Evolutionary conservation across 495 filamentous ascomycete genomes (phyloP).

Genomic region (Cercophora scortea): DNA sequence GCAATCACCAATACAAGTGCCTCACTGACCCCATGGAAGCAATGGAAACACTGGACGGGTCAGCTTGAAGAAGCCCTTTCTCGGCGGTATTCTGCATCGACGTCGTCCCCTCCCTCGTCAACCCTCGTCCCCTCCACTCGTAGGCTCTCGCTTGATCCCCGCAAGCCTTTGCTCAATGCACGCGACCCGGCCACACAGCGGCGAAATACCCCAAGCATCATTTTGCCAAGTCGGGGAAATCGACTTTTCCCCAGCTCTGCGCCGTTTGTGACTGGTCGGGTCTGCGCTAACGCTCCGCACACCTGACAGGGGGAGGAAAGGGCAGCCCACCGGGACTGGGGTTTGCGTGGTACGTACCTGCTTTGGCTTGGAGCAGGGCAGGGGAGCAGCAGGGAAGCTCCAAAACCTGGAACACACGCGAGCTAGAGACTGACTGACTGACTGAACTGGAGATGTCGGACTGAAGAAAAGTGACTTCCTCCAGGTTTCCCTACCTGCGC

Average conservation of each 20-base stretch:
- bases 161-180: constrained; percentile 11
- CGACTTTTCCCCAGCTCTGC: constrained; percentile 13
- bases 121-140: background rate
- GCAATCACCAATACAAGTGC: too few relatives aligned
- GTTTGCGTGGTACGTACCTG: too few relatives aligned
- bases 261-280: constrained; percentile 15
- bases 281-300: constrained; percentile 6
- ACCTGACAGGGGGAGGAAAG: constrained; percentile 2
- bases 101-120: background rate
- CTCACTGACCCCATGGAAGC: too few relatives aligned
- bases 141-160: constrained; percentile 1
- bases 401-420: constrained; percentile 13
- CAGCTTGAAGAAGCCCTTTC: background rate
- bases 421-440: background rate
- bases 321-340: too few relatives aligned
- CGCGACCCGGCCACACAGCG: constrained; percentile 25
- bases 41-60: too few relatives aligned
- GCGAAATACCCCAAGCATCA: constrained; percentile 26
- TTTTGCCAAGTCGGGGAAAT: constrained; percentile 24
- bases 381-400: background rate
- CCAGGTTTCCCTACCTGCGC: background rate
- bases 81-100: constrained; percentile 27
- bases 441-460: too few relatives aligned
- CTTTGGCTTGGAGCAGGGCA: background rate
- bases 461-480: too few relatives aligned